Base-by-base conservation (phyloP, 176 grass and related monocot species). In the Lolium multiflorum region DNA sequence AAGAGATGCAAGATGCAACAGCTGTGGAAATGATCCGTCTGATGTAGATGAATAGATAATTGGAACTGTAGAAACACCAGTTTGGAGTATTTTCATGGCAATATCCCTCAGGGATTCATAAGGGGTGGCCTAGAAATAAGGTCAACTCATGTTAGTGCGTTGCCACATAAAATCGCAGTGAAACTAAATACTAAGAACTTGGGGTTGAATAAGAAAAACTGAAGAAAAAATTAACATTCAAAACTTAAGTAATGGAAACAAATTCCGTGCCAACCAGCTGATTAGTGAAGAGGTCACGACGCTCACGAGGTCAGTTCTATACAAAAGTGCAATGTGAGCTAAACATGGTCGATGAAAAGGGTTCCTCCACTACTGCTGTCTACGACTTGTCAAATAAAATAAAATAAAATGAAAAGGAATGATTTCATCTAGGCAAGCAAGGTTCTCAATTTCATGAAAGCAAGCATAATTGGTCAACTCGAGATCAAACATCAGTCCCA, bases 1-100 rank as follows among this genome's bases (percentile, higher is more conserved):
- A 87, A 99, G 97, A 37, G 97, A 99, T 64, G 94, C 94, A 77
- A 99, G 97, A 86, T 99, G 97, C 87, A 99, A 87, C 41, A 99
- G 73, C 76, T 99, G 97, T 4, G 94, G 97, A 85, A 94, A 96
- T 68, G 97, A 94, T 50, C 97, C 94, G 91, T 99, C 97, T 48
- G 92, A 76, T 18, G 90, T 90, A 39, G 90, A 71, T 57, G 97
- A 93, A 87, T 93, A 82, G 83, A 96, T 91, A 63, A 99, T 47
- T 84, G 97, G 97, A 63, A 99, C 85, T 39, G 90, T 94, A 58
- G 97, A 94, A 56, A 99, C 91, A 48, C 89, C 85, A 65, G 88
- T 94, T 87, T 94, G 89, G 62, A 99, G 71, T 87, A 99, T 94
- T 83, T 94, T 97, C 65, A 92, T 57, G 54, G 94, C 92, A 89